Evolutionary conservation across 1,284 basidiomycete genomes (phyloP), one percentile per base, ranked within the genome.

Genomic region (Sporisorium iseilematis-ciliati): DNA sequence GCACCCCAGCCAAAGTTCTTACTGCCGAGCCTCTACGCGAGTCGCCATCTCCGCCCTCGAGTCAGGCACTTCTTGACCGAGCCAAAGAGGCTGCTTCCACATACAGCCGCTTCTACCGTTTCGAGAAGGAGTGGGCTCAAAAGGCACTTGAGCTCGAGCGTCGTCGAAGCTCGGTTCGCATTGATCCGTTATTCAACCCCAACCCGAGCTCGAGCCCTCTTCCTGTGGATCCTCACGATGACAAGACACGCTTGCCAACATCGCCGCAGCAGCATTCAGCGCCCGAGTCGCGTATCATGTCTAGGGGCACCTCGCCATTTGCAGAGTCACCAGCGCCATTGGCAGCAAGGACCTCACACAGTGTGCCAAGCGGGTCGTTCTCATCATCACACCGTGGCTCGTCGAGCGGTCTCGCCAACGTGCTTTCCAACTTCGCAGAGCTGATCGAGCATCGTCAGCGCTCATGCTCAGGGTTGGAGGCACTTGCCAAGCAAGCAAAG

Each of bases 61-160:
- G 59, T 43, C 63, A 66, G 21, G 35, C 45, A n/a, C 43, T 75
- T 7, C 23, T 70, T 14, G 57, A 75, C 23, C 53, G 69, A 12
- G 72, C 67, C 54, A 75, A 69, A 42, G 52, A 66, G 41, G 67
- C 53, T 14, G 67, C 67, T 23, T 58, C 57, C 33, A 63, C 59
- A 23, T 75, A 70, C 61, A 67, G 64, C 11, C 66, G 67, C 45
- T 75, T 75, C 57, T 75, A 75, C 51, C 64, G 67, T 53, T 75
- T 75, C 45, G 72, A 75, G 53, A 66, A 64, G 38, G 63, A 70
- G 54, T 75, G 72, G 72, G 72, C 72, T 4, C 63, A 75, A 35
- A 74, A 74, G 52, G 71, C 71, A 4, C 62, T 74, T 40, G 71
- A 74, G 35, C 26, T 74, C n/a, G 71, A 74, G 21, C 71, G 65